Evolutionary conservation across 192 early-diverging fungal species (phyloP).

Genomic region (Diversispora eburnea): DNA sequence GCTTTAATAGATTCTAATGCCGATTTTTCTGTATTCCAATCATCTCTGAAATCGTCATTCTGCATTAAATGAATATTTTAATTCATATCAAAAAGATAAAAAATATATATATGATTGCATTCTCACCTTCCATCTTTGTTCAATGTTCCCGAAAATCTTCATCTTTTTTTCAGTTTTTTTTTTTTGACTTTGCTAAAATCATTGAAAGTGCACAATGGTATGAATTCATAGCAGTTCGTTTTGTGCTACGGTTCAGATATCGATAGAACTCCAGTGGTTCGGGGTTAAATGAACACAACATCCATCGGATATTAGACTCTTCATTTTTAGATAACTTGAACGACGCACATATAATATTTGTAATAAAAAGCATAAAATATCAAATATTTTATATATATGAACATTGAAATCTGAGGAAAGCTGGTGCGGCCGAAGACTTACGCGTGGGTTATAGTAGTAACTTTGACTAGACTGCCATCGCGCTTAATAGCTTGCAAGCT

Average conservation of each 20-base stretch:
- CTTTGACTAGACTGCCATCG: constrained; percentile 7
- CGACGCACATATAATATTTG: no score
- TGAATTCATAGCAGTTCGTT: not conserved
- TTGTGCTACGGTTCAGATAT: constrained; percentile 13
- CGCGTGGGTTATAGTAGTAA: constrained; percentile 17
- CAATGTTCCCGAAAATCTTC: not conserved
- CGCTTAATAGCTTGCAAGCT: constrained; percentile 21
- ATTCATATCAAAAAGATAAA: not conserved
- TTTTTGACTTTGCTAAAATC: not conserved
- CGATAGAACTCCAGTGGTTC: constrained; percentile 26
- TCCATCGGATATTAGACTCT: constrained; percentile 6
- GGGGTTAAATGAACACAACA: not conserved
- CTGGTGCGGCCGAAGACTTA: constrained; percentile 7
- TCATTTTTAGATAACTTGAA: not conserved
- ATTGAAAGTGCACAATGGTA: not conserved
- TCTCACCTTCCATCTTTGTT: constrained; percentile 24
- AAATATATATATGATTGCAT: not conserved
- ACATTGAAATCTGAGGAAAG: not conserved
- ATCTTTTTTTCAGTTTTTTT: not conserved
- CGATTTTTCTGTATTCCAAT: constrained; percentile 12
- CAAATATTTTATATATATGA: no score
- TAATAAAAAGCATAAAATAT: not conserved
- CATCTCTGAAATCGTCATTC: constrained; percentile 9
- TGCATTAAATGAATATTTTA: not conserved
- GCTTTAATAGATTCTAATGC: not conserved